Evolutionary conservation across 768 basidiomycete species (phyloP).

Genomic region (Agrocybe praecox): DNA sequence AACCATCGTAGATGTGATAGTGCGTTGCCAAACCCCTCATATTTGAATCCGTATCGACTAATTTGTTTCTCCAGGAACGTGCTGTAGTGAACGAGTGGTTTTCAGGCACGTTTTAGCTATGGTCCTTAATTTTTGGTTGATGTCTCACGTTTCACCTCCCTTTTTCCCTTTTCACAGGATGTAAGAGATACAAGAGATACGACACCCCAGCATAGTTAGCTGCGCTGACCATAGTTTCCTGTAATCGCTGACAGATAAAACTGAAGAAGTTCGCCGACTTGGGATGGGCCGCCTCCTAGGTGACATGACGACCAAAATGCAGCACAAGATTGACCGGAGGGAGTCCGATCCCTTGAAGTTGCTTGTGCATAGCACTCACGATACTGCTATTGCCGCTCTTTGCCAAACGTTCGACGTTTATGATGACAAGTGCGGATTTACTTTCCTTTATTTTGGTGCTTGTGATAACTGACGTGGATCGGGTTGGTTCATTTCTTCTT

Average conservation of each 20-base stretch:
- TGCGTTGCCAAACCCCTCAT: conserved; percentile 24
- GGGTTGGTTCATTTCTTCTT: not conserved
- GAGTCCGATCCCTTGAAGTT: conserved; percentile 57
- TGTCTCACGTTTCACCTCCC: not conserved
- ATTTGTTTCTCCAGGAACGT: conserved; percentile 48
- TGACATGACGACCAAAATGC: conserved; percentile 66
- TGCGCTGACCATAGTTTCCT: not conserved
- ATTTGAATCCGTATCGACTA: not conserved
- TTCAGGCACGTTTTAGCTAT: conserved; percentile 42
- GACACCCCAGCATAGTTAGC: not conserved
- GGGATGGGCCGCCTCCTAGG: conserved; percentile 78
- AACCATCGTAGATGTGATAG: conserved; percentile 57
- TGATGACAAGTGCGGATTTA: conserved; percentile 57
- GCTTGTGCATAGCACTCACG: conserved; percentile 72
- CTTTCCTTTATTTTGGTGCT: not conserved
- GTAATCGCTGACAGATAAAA: conserved; percentile 50
- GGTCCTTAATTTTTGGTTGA: not conserved
- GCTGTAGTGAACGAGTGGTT: conserved; percentile 85
- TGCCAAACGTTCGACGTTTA: conserved; percentile 70
- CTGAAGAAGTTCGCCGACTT: conserved; percentile 72
- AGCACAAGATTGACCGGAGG: conserved; percentile 49
- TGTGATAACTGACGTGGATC: not conserved
- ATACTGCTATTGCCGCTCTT: conserved; percentile 69
- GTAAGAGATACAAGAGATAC: conserved; percentile 26
- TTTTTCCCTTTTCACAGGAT: conserved; percentile 33